These are phyloP conservation scores for Erucastrum elatum DNA, from an alignment of 345 rosid species.

Conservation along the genomic window DNA sequence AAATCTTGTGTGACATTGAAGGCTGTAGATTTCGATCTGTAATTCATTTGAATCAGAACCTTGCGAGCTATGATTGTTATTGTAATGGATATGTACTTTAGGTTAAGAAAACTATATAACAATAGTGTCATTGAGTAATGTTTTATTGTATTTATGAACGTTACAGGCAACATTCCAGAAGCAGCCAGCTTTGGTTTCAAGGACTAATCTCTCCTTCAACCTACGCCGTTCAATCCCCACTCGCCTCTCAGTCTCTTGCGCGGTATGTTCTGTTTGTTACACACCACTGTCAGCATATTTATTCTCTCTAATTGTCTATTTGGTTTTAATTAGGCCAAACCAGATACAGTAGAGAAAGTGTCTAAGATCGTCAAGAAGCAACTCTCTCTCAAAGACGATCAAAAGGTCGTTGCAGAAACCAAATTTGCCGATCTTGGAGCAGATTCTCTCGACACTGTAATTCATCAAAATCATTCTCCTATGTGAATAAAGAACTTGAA, in stretches of 20 bases:
- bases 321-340: constrained; percentile 43
- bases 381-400: constrained; percentile 47
- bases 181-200: constrained; percentile 33
- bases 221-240: constrained; percentile 22
- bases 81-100: neutral
- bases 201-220: constrained; percentile 42
- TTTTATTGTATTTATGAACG: constrained; percentile 5
- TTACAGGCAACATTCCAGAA: constrained; percentile 43
- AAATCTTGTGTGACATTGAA: neutral
- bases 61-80: neutral
- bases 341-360: constrained; percentile 65
- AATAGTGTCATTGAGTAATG: neutral
- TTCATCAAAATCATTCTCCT: neutral
- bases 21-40: constrained; percentile 11
- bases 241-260: constrained; percentile 55
- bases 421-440: constrained; percentile 68
- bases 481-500: neutral
- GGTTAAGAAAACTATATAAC: neutral
- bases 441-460: constrained; percentile 78
- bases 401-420: constrained; percentile 50
- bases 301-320: neutral
- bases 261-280: constrained; percentile 24
- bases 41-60: neutral
- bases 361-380: constrained; percentile 64
- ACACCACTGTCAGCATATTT: neutral